Evolutionary conservation across 2,329 filamentous ascomycete genomes (phyloP).

Genomic region (Sarocladium brachiariae): DNA sequence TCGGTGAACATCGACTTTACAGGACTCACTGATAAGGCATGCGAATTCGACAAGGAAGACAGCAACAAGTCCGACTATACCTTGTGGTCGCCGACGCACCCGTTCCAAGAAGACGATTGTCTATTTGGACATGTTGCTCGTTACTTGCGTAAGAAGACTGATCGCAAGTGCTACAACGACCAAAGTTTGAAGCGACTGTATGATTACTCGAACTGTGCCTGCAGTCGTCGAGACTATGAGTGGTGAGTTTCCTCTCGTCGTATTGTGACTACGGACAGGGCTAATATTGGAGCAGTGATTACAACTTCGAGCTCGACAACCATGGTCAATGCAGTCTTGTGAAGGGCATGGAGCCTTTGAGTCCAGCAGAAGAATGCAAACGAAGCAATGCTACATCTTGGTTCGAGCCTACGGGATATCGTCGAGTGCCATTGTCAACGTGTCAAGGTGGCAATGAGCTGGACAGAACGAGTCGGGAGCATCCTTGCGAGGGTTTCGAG

Average conservation of each 20-base stretch:
- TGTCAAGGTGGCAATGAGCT: conserved; percentile 70
- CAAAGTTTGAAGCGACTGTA: conserved; percentile 64
- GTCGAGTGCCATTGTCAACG: conserved; percentile 82
- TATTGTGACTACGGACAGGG: background rate
- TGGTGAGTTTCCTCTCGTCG: conserved; percentile 53
- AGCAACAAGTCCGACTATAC: conserved; percentile 64
- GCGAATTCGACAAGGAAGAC: conserved; percentile 53
- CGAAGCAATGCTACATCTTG: conserved; percentile 66
- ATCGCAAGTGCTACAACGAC: conserved; percentile 74
- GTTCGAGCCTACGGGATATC: conserved; percentile 81
- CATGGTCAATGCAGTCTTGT: conserved; percentile 76
- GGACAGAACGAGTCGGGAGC: conserved; percentile 53
- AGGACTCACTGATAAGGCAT: conserved; percentile 66
- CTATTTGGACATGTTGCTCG: conserved; percentile 86
- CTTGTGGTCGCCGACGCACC: conserved; percentile 82
- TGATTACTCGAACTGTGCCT: conserved; percentile 71
- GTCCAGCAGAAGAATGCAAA: conserved; percentile 43
- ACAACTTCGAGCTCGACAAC: conserved; percentile 78
- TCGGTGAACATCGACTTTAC: conserved; percentile 87
- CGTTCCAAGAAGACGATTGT: conserved; percentile 69
- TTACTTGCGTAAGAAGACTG: conserved; percentile 85
- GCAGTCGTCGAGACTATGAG: conserved; percentile 81
- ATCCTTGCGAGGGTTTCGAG: conserved; percentile 69
- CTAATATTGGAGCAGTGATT: conserved; percentile 54
- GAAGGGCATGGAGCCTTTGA: conserved; percentile 57